These are phyloP conservation scores for Porphyra umbilicalis DNA, from an alignment of 31 red algal genomes.

Conservation along the genomic window DNA sequence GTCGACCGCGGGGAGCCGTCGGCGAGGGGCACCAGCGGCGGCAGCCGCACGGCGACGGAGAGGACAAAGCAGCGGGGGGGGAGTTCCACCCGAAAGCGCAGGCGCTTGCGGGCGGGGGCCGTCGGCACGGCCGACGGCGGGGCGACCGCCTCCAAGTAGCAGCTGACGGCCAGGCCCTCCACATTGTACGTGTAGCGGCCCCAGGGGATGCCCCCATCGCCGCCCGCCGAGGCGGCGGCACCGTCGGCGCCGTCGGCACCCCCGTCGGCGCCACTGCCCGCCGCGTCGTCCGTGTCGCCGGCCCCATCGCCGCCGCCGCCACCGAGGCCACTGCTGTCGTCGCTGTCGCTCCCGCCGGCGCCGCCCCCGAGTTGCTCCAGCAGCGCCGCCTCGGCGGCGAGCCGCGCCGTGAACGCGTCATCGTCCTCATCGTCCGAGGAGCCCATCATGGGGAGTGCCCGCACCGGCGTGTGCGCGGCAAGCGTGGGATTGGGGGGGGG, in stretches of 20 bases:
- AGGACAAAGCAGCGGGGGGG: conserved; percentile 61
- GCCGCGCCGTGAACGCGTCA: neutral
- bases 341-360: neutral
- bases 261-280: neutral
- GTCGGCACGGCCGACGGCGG: conserved; percentile 5
- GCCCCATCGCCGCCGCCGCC: neutral
- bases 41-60: conserved; percentile 44
- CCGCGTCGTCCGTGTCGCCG: neutral
- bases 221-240: neutral
- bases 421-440: neutral
- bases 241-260: neutral
- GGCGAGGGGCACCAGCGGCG: conserved; percentile 14
- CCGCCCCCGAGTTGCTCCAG: neutral
- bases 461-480: neutral
- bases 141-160: conserved; percentile 41
- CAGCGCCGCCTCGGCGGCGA: neutral
- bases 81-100: conserved; percentile 55
- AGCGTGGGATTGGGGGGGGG: neutral
- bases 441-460: neutral
- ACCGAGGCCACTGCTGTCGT: neutral
- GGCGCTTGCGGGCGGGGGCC: conserved; percentile 19
- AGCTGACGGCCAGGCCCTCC: conserved; percentile 51
- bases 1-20: conserved; percentile 2
- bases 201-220: conserved; percentile 52
- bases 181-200: conserved; percentile 51